Percentiles rank a stretch among this genome's conserved stretches.
These are phyloP conservation scores for Chaetomidium leptoderma DNA, from an alignment of 495 filamentous ascomycete genomes.

Conservation along the genomic window DNA sequence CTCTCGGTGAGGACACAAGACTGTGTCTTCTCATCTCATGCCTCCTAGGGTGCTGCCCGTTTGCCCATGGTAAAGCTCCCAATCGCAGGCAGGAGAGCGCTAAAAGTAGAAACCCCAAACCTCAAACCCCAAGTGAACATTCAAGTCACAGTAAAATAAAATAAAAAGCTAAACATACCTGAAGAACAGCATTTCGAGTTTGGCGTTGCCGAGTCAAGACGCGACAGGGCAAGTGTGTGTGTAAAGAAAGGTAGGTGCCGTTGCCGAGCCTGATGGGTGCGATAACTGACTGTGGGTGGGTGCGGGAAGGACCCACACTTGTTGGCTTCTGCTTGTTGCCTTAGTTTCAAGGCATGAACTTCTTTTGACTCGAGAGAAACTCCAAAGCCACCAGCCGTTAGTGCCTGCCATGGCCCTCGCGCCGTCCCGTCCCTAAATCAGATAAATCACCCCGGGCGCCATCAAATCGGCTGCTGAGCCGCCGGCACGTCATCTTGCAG, in stretches of 20 bases:
- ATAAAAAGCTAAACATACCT: conserved; percentile 38
- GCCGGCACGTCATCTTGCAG: background rate
- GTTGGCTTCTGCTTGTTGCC: background rate
- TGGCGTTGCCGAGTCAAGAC: background rate
- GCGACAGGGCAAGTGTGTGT: background rate
- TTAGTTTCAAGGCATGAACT: background rate
- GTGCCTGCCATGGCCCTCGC: no score
- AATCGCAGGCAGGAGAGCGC: no score
- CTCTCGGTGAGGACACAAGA: no score
- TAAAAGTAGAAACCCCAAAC: no score
- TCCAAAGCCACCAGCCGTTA: background rate
- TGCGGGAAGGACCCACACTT: conserved; percentile 3
- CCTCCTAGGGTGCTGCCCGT: no score
- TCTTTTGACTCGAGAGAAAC: background rate
- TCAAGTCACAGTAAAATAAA: background rate
- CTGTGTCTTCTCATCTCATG: no score
- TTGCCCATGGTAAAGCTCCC: no score
- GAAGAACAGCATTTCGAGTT: conserved; percentile 53
- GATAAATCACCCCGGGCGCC: background rate
- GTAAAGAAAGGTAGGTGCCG: conserved; percentile 1
- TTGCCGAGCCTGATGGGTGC: conserved; percentile 8
- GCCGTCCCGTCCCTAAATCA: background rate
- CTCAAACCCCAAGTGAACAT: no score
- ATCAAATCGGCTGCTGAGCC: conserved; percentile 14
- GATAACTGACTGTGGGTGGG: background rate